Percentiles rank a stretch among this genome's conserved stretches.
These are phyloP conservation scores for Lactarius tabidus DNA, from an alignment of 768 basidiomycete species.

Conservation along the genomic window DNA sequence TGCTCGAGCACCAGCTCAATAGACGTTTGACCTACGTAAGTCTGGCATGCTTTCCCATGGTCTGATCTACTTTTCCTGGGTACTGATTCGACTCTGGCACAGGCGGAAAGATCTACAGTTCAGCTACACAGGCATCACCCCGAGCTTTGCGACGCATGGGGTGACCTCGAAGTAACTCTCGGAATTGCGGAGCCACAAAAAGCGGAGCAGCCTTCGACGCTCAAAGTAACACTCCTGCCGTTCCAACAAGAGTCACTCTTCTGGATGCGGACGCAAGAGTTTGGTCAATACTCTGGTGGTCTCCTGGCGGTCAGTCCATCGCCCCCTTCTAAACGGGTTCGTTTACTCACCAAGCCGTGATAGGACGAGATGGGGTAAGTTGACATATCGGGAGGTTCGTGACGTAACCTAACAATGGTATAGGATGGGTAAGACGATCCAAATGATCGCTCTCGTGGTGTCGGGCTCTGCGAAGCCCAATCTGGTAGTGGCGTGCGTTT, in stretches of 20 bases:
- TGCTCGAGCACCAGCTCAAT: conserved; percentile 55
- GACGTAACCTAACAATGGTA: conserved; percentile 17
- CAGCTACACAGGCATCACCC: conserved; percentile 68
- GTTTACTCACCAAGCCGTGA: conserved; percentile 10
- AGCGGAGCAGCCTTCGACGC: conserved; percentile 73
- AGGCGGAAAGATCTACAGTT: conserved; percentile 71
- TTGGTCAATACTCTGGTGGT: conserved; percentile 82
- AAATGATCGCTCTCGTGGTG: conserved; percentile 87
- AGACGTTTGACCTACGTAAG: conserved; percentile 70
- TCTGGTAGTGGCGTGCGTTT: conserved; percentile 82
- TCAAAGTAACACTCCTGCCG: conserved; percentile 83
- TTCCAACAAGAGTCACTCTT: conserved; percentile 93
- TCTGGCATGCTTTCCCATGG: conserved; percentile 5
- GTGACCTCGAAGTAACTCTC: conserved; percentile 66
- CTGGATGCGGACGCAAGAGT: conserved; percentile 96
- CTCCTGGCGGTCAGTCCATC: conserved; percentile 71
- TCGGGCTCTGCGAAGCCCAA: conserved; percentile 77
- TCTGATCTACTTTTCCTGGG: background rate
- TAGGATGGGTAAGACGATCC: conserved; percentile 95
- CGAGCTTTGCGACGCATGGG: conserved; percentile 83
- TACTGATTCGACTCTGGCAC: conserved; percentile 19
- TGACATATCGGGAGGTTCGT: conserved; percentile 6
- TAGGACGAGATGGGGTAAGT: conserved; percentile 90
- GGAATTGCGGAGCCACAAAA: conserved; percentile 59
- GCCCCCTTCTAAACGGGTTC: background rate